These are phyloP conservation scores for Ampelocalamus luodianensis DNA, from an alignment of 176 grass and related monocot genomes.

Conservation along the genomic window DNA sequence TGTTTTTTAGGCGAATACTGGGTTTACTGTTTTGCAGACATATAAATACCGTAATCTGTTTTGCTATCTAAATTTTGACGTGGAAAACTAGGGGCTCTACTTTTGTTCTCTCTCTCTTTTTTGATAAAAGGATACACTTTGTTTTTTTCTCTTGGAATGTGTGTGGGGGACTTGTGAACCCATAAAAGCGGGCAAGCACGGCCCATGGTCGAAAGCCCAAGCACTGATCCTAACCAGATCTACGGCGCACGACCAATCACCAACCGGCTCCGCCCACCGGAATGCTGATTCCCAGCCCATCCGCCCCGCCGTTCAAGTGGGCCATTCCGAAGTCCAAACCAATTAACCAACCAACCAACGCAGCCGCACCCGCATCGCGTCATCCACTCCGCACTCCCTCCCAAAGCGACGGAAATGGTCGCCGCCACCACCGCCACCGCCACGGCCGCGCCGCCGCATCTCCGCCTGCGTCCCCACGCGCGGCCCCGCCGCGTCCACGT, in stretches of 20 bases:
- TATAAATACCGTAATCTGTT: too few species aligned
- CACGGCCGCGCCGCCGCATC: constrained; percentile 7
- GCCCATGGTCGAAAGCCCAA: too few species aligned
- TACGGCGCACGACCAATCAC: not conserved
- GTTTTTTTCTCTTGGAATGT: not conserved
- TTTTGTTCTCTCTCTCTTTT: too few species aligned
- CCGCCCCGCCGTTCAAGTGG: not conserved
- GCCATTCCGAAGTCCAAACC: not conserved
- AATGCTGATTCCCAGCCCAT: constrained; percentile 34
- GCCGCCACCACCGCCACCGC: constrained; percentile 31
- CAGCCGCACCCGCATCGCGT: constrained; percentile 30
- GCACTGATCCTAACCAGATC: not conserved
- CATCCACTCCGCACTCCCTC: constrained; percentile 37
- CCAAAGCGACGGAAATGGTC: constrained; percentile 32
- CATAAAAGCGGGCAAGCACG: not conserved
- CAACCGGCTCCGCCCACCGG: not conserved
- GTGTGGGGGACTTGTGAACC: not conserved
- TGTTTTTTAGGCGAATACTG: too few species aligned
- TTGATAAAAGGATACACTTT: too few species aligned
- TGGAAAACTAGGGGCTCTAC: too few species aligned
- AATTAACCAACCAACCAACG: not conserved
- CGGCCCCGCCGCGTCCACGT: not conserved
- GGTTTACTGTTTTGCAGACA: too few species aligned
- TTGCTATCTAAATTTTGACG: too few species aligned
- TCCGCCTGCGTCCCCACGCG: not conserved